Evolutionary conservation across 306 rosid species (phyloP).

Genomic region (Rosa multiflora): DNA sequence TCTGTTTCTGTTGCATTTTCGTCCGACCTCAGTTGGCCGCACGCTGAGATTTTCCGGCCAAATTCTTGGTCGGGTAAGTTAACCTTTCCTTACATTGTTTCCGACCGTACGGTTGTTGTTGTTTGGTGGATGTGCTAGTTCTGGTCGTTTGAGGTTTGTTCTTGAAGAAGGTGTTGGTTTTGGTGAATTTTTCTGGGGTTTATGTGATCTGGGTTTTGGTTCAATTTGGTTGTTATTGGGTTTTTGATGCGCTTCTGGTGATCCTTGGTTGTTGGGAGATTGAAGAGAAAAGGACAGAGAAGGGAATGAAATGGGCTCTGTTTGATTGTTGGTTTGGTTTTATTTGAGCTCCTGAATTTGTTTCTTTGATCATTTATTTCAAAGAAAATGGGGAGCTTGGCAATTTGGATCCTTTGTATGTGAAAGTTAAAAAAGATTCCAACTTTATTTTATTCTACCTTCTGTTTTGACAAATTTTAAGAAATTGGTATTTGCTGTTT

Average conservation of each 20-base stretch:
- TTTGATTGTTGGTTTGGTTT: not conserved
- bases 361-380: not conserved
- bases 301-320: not conserved
- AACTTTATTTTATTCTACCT: not conserved
- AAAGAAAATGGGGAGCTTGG: not conserved
- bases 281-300: not conserved
- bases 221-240: not conserved
- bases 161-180: not conserved
- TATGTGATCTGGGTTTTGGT: constrained; percentile 11
- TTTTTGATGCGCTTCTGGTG: constrained; percentile 10
- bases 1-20: not conserved
- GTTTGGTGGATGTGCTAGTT: not conserved
- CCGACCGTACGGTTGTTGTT: not conserved
- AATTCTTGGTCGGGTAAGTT: constrained; percentile 43
- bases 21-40: not conserved
- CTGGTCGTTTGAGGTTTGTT: not conserved
- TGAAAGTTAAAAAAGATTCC: not conserved
- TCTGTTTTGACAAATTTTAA: not conserved
- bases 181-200: not conserved
- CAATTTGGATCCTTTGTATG: not conserved
- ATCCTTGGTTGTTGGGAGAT: constrained; percentile 14
- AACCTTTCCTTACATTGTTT: not conserved
- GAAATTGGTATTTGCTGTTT: not conserved
- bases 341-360: not conserved
- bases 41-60: constrained; percentile 18